Evolutionary conservation across 2,329 filamentous ascomycete genomes (phyloP).

Genomic region (Cercospora berteroae): DNA sequence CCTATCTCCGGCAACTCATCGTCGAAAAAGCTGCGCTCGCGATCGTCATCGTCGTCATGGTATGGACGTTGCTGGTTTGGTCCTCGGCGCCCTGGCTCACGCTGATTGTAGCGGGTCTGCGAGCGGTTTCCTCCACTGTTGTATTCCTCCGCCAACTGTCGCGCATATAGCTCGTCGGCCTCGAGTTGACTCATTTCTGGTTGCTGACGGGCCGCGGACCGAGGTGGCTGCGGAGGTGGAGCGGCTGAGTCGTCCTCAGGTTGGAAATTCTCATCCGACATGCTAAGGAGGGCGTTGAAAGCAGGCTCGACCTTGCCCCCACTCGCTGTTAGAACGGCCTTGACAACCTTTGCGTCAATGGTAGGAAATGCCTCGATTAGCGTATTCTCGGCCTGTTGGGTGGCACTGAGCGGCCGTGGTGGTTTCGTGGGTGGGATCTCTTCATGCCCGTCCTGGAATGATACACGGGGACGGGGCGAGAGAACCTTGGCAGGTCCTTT

Average conservation of each 20-base stretch:
- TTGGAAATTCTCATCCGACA: constrained; percentile 55
- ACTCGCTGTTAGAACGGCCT: constrained; percentile 83
- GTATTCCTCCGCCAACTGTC: constrained; percentile 90
- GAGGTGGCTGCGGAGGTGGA: constrained; percentile 56
- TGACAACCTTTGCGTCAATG: constrained; percentile 77
- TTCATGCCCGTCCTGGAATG: constrained; percentile 50
- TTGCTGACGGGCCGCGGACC: constrained; percentile 71
- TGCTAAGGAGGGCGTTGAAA: constrained; percentile 85
- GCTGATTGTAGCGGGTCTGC: constrained; percentile 36
- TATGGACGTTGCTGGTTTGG: constrained; percentile 51
- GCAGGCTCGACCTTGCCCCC: constrained; percentile 85
- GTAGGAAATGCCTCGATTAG: constrained; percentile 90
- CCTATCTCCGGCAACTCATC: constrained; percentile 92
- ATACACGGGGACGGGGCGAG: constrained; percentile 46
- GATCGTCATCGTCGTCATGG: constrained; percentile 52
- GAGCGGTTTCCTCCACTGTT: constrained; percentile 41
- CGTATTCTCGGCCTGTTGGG: constrained; percentile 81
- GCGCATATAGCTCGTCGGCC: constrained; percentile 85
- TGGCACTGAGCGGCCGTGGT: constrained; percentile 75
- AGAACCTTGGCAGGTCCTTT: constrained; percentile 43
- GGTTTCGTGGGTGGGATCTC: constrained; percentile 71
- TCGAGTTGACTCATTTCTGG: constrained; percentile 75
- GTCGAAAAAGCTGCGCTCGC: constrained; percentile 88
- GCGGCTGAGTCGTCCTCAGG: constrained; percentile 56
- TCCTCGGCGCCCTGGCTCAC: constrained; percentile 37